phyloP scores from a whole-genome alignment of 2,329 filamentous ascomycete species.

The Epichloe glyceriae region DNA sequence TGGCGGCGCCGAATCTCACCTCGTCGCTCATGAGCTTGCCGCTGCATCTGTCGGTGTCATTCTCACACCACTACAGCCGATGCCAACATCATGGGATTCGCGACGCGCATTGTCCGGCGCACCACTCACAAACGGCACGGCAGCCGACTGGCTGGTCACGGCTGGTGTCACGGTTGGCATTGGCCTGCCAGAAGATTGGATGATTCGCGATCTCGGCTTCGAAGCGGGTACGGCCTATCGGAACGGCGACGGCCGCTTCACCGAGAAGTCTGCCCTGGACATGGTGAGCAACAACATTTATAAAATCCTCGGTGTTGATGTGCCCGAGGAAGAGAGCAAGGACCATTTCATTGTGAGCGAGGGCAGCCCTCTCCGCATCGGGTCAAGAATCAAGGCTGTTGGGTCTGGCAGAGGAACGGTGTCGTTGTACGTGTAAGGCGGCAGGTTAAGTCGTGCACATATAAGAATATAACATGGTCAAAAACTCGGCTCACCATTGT shows the following conservation, averaged over 20 bases:
- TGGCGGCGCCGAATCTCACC: constrained; percentile 49
- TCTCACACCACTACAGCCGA: constrained; percentile 44
- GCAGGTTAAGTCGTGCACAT: too few relatives aligned
- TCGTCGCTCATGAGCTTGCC: constrained; percentile 46
- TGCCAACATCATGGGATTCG: constrained; percentile 44
- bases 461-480: too few relatives aligned
- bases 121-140: constrained; percentile 52
- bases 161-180: constrained; percentile 47
- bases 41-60: constrained; percentile 44
- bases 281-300: constrained; percentile 45
- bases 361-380: constrained; percentile 49
- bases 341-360: constrained; percentile 50
- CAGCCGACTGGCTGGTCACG: constrained; percentile 41
- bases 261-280: constrained; percentile 40
- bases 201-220: constrained; percentile 45
- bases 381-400: constrained; percentile 40
- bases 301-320: constrained; percentile 39
- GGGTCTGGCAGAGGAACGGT: constrained; percentile 21
- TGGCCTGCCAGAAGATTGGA: constrained; percentile 48
- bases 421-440: constrained; percentile 22
- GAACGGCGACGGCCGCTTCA: constrained; percentile 41
- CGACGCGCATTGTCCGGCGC: constrained; percentile 49
- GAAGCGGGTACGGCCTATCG: constrained; percentile 45
- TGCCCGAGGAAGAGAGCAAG: constrained; percentile 13
- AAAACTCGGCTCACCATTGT: too few relatives aligned